Base-by-base conservation (phyloP, 1,284 basidiomycete species). In the Hemileia vastatrix region DNA sequence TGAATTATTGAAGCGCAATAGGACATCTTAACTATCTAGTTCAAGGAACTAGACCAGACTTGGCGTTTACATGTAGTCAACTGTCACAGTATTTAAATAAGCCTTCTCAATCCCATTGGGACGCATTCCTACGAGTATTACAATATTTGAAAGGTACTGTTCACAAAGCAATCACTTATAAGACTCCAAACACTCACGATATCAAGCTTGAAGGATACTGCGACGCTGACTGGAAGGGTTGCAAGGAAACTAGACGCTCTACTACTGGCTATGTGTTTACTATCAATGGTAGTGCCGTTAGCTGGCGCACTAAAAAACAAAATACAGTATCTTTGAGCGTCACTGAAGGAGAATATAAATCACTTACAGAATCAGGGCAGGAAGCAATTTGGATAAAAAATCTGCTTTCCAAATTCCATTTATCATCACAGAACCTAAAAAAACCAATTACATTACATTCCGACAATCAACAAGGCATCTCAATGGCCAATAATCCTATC, bases 381-480 rank as follows among this genome's bases (percentile, higher is more conserved):
- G 50, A 52, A 24, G 50, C n/a, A 19, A 4, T 52, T 24, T 52
- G 50, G 50, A 5, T 52, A 6, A 23, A 31, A 8, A 5, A 32
- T 31, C 11, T 52, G 19, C 50, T 52, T 4, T 8, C 11, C 24
- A 24, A 52, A 24, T 18, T 43, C 4, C 13, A 6, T 18, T 24
- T 52, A 8, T n/a, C n/a, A n/a, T n/a, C n/a, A n/a, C n/a, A n/a
- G n/a, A n/a, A n/a, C n/a, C n/a, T n/a, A n/a, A n/a, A n/a, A n/a
- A n/a, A 18, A 11, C 9, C 9, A 5, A 58, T 80, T 9, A 64
- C 64, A 24, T 31, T 58, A 13, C 40, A 23, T 33, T 40, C 43
- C 23, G 58, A 61, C 51, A 61, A 61, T 47, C 48, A 61, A 21
- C 43, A 24, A 24, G 58, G 43, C 9, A 6, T 54, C 23, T 21